A percentile compares a stretch with the other conserved stretches of the same genome.
Evolutionary conservation across 495 filamentous ascomycete species (phyloP).

Genomic region (Venustampulla echinocandica): DNA sequence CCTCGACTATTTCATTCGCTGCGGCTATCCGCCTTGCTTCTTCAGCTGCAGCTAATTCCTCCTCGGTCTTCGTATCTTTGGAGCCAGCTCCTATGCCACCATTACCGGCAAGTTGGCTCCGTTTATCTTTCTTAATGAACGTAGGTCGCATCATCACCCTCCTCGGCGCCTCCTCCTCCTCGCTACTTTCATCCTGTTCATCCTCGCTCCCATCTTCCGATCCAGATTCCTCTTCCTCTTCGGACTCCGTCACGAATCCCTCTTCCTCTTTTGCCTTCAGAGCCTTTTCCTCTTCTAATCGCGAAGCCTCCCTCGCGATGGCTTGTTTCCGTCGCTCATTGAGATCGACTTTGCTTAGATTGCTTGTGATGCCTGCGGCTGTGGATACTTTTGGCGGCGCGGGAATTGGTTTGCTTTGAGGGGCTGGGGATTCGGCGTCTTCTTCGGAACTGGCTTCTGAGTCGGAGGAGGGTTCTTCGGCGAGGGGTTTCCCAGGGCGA

Average conservation of each 20-base stretch:
- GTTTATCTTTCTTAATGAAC: slow-evolving; percentile 79
- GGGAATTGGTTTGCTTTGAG: slow-evolving; percentile 35
- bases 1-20: slow-evolving; percentile 72
- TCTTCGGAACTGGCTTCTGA: slow-evolving; percentile 50
- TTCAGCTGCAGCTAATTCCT: slow-evolving; percentile 42
- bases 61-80: slow-evolving; percentile 31
- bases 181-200: slow-evolving; percentile 28
- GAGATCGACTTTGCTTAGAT: slow-evolving; percentile 60
- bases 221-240: slow-evolving; percentile 30
- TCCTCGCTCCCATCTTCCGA: slow-evolving; percentile 42
- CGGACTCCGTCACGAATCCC: slow-evolving; percentile 63
- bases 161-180: slow-evolving; percentile 66
- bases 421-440: slow-evolving; percentile 28
- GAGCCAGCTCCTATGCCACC: too few relatives aligned
- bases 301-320: slow-evolving; percentile 39
- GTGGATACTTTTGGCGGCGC: slow-evolving; percentile 52
- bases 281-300: slow-evolving; percentile 33
- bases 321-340: slow-evolving; percentile 39
- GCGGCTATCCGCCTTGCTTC: slow-evolving; percentile 57
- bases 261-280: slow-evolving; percentile 50
- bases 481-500: slow-evolving; percentile 73
- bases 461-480: slow-evolving; percentile 57
- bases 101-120: slow-evolving; percentile 31
- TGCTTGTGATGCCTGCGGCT: slow-evolving; percentile 46
- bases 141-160: slow-evolving; percentile 75